phyloP scores from a whole-genome alignment of 768 basidiomycete species.

The Pholiota molesta region DNA sequence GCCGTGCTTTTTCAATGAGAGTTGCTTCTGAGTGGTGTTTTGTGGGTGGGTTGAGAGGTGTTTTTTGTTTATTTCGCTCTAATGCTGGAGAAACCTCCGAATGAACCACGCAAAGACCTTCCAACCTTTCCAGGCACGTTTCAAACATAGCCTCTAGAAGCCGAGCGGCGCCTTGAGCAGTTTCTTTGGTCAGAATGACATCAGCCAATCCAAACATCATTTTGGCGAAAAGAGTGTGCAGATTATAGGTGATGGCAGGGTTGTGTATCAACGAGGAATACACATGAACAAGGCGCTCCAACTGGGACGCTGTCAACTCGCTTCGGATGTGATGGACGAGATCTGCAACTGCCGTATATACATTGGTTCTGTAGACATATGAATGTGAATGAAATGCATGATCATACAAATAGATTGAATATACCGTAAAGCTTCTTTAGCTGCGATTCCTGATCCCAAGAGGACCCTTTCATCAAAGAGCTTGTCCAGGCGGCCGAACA shows the following conservation, averaged over 20 bases:
- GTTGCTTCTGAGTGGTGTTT: slow-evolving; percentile 53
- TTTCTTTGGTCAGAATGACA: slow-evolving; percentile 75
- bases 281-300: slow-evolving; percentile 77
- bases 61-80: slow-evolving; percentile 41
- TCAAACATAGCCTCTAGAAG: slow-evolving; percentile 80
- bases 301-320: slow-evolving; percentile 77
- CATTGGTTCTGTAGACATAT: slow-evolving; percentile 56
- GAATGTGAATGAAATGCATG: slow-evolving; percentile 9
- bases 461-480: slow-evolving; percentile 90
- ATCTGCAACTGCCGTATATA: slow-evolving; percentile 90
- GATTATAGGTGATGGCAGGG: slow-evolving; percentile 72
- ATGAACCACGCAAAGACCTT: slow-evolving; percentile 71
- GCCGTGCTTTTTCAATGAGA: slow-evolving; percentile 83
- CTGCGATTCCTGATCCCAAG: slow-evolving; percentile 81
- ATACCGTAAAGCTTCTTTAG: slow-evolving; percentile 83
- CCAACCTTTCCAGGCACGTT: slow-evolving; percentile 82
- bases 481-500: slow-evolving; percentile 84
- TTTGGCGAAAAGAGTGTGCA: slow-evolving; percentile 91
- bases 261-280: slow-evolving; percentile 92
- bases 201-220: slow-evolving; percentile 91
- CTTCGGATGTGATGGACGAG: slow-evolving; percentile 88
- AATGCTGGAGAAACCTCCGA: slow-evolving; percentile 52
- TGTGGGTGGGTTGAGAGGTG: slow-evolving; percentile 31
- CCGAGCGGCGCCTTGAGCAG: slow-evolving; percentile 64
- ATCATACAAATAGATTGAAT: slow-evolving; percentile 18